These are phyloP conservation scores for Calonectria hongkongensis DNA, from an alignment of 2,329 filamentous ascomycete species.

Conservation along the genomic window DNA sequence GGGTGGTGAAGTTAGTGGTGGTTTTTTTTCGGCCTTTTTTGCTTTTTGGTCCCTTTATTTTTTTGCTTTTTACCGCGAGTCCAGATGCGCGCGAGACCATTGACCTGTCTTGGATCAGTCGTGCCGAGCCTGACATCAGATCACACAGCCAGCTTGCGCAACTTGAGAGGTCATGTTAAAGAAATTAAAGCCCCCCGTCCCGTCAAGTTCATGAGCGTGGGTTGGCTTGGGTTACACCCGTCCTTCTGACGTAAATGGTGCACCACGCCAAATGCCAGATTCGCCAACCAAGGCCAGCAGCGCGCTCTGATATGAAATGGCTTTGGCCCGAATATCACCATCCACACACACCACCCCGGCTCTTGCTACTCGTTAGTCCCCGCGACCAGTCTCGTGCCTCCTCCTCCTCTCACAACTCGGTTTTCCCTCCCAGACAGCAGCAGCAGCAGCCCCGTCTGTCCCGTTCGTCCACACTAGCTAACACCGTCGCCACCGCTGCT, in stretches of 20 bases:
- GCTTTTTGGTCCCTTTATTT: neutral
- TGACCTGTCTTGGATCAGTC: neutral
- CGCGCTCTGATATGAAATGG: neutral
- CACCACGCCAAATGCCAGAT: conserved; percentile 19
- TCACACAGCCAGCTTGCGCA: neutral
- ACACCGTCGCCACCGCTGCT: neutral
- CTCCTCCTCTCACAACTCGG: neutral
- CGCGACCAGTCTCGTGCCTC: neutral
- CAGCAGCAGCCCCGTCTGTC: neutral
- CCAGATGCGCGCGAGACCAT: neutral
- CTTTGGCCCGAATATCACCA: conserved; percentile 5
- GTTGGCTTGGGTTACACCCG: conserved; percentile 20
- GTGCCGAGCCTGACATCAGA: neutral
- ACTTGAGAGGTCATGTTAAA: neutral
- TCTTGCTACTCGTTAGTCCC: neutral
- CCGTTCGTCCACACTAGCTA: neutral
- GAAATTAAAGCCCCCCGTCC: neutral
- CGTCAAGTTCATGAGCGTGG: conserved; percentile 4
- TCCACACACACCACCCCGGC: neutral
- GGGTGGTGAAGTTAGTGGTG: neutral
- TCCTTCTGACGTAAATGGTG: conserved; percentile 24
- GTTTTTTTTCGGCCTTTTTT: neutral
- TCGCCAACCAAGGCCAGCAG: conserved; percentile 12
- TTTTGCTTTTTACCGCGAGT: neutral
- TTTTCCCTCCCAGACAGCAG: too few relatives aligned